Evolutionary conservation across 2,329 filamentous ascomycete species (phyloP).

Genomic region (Pseudovirgaria hyperparasitica): DNA sequence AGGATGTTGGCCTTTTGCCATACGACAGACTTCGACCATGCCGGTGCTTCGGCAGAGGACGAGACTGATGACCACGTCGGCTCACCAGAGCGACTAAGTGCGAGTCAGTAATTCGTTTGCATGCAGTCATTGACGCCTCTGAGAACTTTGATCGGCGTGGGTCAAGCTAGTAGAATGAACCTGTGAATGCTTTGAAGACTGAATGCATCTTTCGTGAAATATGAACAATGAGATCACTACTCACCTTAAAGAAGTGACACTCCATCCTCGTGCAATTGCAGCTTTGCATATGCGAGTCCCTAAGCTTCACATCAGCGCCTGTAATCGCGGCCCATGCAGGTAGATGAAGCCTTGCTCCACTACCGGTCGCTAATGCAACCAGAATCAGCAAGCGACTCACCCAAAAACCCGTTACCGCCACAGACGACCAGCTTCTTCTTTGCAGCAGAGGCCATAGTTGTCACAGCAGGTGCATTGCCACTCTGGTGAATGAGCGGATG

Average conservation of each 20-base stretch:
- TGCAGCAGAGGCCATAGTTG: conserved; percentile 38
- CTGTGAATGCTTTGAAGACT: too few species aligned
- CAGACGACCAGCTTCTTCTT: conserved; percentile 79
- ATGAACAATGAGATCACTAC: conserved; percentile 1
- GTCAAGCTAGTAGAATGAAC: conserved; percentile 1
- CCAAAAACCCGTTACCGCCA: conserved; percentile 87
- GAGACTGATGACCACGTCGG: conserved; percentile 74
- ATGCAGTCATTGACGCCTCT: background rate
- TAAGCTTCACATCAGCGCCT: conserved; percentile 12
- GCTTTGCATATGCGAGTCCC: conserved; percentile 79
- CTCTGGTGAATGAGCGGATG: too few species aligned
- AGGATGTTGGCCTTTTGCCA: conserved; percentile 89
- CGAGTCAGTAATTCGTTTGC: conserved; percentile 1
- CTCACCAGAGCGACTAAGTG: conserved; percentile 81
- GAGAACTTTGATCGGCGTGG: conserved; percentile 2
- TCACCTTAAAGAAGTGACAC: conserved; percentile 85
- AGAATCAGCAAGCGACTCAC: conserved; percentile 32
- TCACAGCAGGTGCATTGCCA: conserved; percentile 4
- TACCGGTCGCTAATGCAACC: too few species aligned
- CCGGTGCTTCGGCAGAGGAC: conserved; percentile 54
- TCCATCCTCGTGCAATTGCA: conserved; percentile 74
- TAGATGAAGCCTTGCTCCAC: background rate
- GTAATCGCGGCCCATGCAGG: background rate
- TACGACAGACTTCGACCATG: conserved; percentile 70
- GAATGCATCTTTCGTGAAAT: too few species aligned